Conservation (phyloP, 2,329 filamentous ascomycete species). For the Ophiognomonia clavigignenti-juglandacearum region DNA sequence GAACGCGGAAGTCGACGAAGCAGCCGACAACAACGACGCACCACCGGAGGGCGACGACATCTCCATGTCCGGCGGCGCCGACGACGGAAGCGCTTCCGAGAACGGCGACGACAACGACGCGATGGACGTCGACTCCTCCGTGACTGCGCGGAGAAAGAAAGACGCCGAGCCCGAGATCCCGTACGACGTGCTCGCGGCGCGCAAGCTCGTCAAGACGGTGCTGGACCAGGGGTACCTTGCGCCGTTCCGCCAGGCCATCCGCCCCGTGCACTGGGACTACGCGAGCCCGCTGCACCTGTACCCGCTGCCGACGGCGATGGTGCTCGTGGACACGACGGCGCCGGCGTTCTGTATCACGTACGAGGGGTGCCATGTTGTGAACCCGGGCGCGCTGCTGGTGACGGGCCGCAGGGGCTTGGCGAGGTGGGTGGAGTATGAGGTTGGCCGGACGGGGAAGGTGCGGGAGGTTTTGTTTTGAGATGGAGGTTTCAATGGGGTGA, state of each 20-base stretch:
- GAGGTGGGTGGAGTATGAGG: slow-evolving; percentile 84
- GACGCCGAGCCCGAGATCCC: slow-evolving; percentile 25
- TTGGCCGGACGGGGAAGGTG: slow-evolving; percentile 57
- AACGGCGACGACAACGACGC: slow-evolving; percentile 24
- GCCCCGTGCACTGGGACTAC: slow-evolving; percentile 90
- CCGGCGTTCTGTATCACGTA: slow-evolving; percentile 85
- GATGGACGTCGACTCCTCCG: slow-evolving; percentile 37
- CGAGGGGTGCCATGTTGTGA: slow-evolving; percentile 93
- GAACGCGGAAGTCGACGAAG: slow-evolving; percentile 23
- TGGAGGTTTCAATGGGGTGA: neutral
- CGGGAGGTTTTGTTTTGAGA: slow-evolving; percentile 57
- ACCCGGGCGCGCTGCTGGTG: slow-evolving; percentile 75
- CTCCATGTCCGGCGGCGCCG: slow-evolving; percentile 27
- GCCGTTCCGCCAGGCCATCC: slow-evolving; percentile 73
- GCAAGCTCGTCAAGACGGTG: slow-evolving; percentile 83
- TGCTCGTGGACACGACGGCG: slow-evolving; percentile 77
- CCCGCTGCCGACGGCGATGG: slow-evolving; percentile 77
- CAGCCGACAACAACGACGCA: slow-evolving; percentile 23
- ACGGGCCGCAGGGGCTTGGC: slow-evolving; percentile 63
- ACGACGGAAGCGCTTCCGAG: slow-evolving; percentile 18
- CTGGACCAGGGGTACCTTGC: slow-evolving; percentile 86
- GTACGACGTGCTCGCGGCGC: slow-evolving; percentile 54
- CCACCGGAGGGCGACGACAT: slow-evolving; percentile 22
- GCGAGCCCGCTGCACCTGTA: slow-evolving; percentile 74
- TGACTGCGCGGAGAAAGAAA: slow-evolving; percentile 17